These are phyloP conservation scores for Terfezia boudieri DNA, from an alignment of 495 filamentous ascomycete genomes.

Conservation along the genomic window DNA sequence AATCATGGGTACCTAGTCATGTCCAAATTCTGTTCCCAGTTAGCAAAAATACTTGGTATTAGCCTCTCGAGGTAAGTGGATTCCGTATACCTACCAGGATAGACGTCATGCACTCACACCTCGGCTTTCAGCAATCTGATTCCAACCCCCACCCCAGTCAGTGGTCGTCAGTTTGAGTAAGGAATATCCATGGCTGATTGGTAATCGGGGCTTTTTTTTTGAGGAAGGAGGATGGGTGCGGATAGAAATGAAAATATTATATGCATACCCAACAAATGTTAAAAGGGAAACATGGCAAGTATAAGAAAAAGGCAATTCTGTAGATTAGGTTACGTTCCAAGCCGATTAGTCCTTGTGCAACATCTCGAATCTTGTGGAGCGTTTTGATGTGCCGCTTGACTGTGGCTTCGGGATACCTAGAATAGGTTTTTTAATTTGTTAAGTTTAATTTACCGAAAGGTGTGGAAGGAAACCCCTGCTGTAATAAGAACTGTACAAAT, in stretches of 20 bases:
- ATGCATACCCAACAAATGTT: neutral
- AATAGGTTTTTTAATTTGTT: too few relatives aligned
- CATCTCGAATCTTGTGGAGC: constrained; percentile 17
- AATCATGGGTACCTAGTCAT: neutral
- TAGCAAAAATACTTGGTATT: neutral
- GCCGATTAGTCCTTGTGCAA: constrained; percentile 15
- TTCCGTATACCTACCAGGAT: constrained; percentile 7
- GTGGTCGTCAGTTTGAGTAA: neutral
- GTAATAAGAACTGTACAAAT: too few relatives aligned
- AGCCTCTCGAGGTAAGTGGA: neutral
- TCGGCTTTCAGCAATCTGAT: constrained; percentile 11
- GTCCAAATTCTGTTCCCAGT: neutral
- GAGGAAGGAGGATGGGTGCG: neutral
- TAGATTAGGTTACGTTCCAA: neutral
- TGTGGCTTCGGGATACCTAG: constrained; percentile 5
- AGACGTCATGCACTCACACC: constrained; percentile 11
- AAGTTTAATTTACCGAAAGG: too few relatives aligned
- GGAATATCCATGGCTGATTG: too few relatives aligned
- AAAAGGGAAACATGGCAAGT: neutral
- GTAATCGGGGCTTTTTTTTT: neutral
- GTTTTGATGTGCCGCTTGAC: constrained; percentile 15
- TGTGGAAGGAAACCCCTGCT: too few relatives aligned
- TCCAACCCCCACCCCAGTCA: neutral
- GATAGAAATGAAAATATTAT: neutral
- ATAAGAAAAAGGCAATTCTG: neutral